Evolutionary conservation across 306 rosid genomes (phyloP), one percentile per base, ranked within the genome.

Genomic region (Trifolium pratense): DNA sequence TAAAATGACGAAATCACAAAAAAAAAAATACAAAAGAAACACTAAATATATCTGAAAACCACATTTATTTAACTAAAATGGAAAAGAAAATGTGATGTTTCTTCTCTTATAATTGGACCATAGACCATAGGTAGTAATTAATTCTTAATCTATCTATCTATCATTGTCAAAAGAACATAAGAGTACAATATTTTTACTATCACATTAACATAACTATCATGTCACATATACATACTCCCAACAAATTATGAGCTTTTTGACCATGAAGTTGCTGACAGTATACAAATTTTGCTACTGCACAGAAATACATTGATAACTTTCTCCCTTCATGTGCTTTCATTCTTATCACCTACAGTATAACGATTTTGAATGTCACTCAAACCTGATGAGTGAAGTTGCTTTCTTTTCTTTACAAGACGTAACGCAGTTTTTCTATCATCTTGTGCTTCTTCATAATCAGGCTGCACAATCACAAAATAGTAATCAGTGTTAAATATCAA

Each of bases 381-480:
- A 26, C 80, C 87, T 31, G 86, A 71, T 10, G 79, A 79, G 46
- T 93, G 96, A 62, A 93, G 96, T 68, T 89, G 93, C 73, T 88
- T 91, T 82, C 97, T 84, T 82, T 82, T 86, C 85, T 88, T 88
- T 37, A 91, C 76, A 7, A 91, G 98, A 66, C 71, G 85, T 32
- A 34, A 79, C 15, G 98, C 91, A 26, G 89, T 78, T 71, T 68
- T 75, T 77, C 87, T 83, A 80, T 91, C 98, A 79, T 64, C 70
- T 46, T 9, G 36, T 25, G 84, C 81, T 81, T 81, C 84, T 48
- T 70, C 70, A 48, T 43, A 70, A 56, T 70, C 78, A 70, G 84
- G 84, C 84, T 80, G 92, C 82, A 78, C 74, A 80, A 43, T 62
- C 82, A 78, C 77, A 80, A 73, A 68, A 36, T 26, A 59, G 36